Percentiles rank a stretch among this genome's conserved stretches.
These are phyloP conservation scores for Mucor mucedo DNA, from an alignment of 371 early-diverging fungal species.

Conservation along the genomic window DNA sequence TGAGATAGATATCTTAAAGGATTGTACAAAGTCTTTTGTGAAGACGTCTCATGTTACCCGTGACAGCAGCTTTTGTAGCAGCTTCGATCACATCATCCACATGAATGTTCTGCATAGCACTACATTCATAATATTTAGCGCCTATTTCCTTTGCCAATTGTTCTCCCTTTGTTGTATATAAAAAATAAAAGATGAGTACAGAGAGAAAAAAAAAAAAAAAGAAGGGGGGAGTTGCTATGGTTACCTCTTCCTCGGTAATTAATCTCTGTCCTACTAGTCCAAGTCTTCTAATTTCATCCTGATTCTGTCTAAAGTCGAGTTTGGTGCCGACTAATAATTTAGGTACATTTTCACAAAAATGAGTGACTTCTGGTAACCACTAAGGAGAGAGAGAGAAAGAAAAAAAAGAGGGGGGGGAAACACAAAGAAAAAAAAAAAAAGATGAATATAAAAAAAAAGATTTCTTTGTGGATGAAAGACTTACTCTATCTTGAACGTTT, in stretches of 20 bases:
- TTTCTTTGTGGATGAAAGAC: background rate
- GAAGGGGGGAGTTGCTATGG: background rate
- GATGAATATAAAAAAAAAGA: background rate
- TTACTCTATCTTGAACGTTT: slow-evolving; percentile 66
- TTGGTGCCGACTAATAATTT: slow-evolving; percentile 91
- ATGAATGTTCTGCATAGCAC: slow-evolving; percentile 49
- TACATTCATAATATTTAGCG: slow-evolving; percentile 58
- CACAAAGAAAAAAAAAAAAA: no score
- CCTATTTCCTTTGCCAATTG: slow-evolving; percentile 53
- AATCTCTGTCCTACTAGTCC: slow-evolving; percentile 26
- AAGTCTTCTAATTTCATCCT: slow-evolving; percentile 29
- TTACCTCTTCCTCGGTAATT: slow-evolving; percentile 30
- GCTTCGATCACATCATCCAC: slow-evolving; percentile 56
- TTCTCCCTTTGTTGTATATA: slow-evolving; percentile 37
- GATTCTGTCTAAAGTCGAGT: slow-evolving; percentile 32
- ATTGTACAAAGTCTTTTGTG: slow-evolving; percentile 49
- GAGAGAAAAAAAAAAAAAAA: no score
- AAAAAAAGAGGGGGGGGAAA: background rate
- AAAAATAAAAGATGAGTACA: background rate
- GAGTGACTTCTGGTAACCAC: slow-evolving; percentile 87
- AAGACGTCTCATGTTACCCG: slow-evolving; percentile 46
- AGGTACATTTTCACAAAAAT: slow-evolving; percentile 84
- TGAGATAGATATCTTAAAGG: slow-evolving; percentile 7
- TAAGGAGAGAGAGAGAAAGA: slow-evolving; percentile 22
- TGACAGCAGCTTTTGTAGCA: slow-evolving; percentile 50